phyloP scores from a whole-genome alignment of 768 basidiomycete genomes.

The Sistotremastrum niveocremeum region DNA sequence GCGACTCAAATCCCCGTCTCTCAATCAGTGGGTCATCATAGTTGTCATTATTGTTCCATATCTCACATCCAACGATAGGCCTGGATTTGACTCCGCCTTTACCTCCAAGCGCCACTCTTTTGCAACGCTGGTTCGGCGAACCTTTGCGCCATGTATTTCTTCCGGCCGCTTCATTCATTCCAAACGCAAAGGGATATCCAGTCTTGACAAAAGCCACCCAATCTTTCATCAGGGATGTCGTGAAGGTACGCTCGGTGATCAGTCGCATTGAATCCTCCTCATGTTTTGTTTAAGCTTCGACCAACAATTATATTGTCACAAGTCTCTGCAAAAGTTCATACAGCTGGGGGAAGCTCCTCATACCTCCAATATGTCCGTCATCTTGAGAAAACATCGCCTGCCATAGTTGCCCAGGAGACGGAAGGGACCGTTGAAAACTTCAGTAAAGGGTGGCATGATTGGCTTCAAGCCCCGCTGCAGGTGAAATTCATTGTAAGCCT shows the following conservation, averaged over 20 bases:
- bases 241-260: slow-evolving; percentile 46
- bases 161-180: slow-evolving; percentile 83
- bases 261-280: slow-evolving; percentile 5
- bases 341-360: slow-evolving; percentile 68
- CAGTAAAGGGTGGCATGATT: slow-evolving; percentile 89
- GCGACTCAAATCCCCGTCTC: slow-evolving; percentile 66
- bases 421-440: slow-evolving; percentile 78
- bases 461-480: slow-evolving; percentile 88
- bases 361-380: slow-evolving; percentile 85
- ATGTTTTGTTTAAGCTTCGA: slow-evolving; percentile 44
- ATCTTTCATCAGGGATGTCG: slow-evolving; percentile 76
- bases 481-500: slow-evolving; percentile 23
- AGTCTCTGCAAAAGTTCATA: slow-evolving; percentile 50
- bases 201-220: slow-evolving; percentile 92
- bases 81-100: slow-evolving; percentile 85
- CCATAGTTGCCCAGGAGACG: slow-evolving; percentile 47
- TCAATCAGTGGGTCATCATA: slow-evolving; percentile 43
- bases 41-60: slow-evolving; percentile 1
- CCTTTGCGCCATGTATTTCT: slow-evolving; percentile 81
- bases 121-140: slow-evolving; percentile 87
- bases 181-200: slow-evolving; percentile 93
- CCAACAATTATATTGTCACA: slow-evolving; percentile 77
- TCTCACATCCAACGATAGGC: slow-evolving; percentile 35
- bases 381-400: slow-evolving; percentile 64
- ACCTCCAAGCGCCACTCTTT: slow-evolving; percentile 59